Evolutionary conservation across 257 asterid species (phyloP).

Genomic region (Solanum chmielewskii): DNA sequence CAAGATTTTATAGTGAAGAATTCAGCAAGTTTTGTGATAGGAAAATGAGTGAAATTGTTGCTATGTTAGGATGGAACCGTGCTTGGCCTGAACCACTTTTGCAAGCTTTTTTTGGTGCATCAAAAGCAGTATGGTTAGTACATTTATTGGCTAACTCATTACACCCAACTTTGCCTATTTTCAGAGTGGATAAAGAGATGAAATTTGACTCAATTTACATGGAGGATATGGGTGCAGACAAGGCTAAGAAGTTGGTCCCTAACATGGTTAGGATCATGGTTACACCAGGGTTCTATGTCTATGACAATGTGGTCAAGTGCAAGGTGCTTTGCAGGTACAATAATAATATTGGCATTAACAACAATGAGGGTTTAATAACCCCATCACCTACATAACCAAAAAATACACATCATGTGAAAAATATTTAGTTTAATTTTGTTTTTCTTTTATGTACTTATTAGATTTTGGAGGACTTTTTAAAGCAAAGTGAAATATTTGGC

Average conservation of each 20-base stretch:
- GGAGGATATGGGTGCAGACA: slow-evolving; percentile 92
- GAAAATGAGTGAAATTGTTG: slow-evolving; percentile 93
- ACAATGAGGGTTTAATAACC: slow-evolving; percentile 18
- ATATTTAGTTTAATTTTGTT: not conserved
- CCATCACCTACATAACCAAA: slow-evolving; percentile 38
- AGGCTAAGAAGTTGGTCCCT: slow-evolving; percentile 56
- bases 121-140: slow-evolving; percentile 82
- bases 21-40: slow-evolving; percentile 88
- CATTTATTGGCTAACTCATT: slow-evolving; percentile 86
- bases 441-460: not conserved
- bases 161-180: slow-evolving; percentile 69
- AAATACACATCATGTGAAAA: not conserved
- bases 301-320: slow-evolving; percentile 89
- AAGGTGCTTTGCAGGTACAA: slow-evolving; percentile 83
- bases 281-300: slow-evolving; percentile 87
- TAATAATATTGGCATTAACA: slow-evolving; percentile 17
- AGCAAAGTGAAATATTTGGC: not conserved
- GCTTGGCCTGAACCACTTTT: slow-evolving; percentile 95
- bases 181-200: slow-evolving; percentile 64
- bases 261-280: slow-evolving; percentile 76
- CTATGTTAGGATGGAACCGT: slow-evolving; percentile 81
- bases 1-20: slow-evolving; percentile 73
- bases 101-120: slow-evolving; percentile 85
- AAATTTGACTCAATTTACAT: slow-evolving; percentile 76
- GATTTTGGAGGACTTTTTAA: not conserved